A percentile compares a stretch with the other conserved stretches of the same genome.
These are phyloP conservation scores for Malania oleifera DNA, from an alignment of 164 flowering plant species.

Conservation along the genomic window DNA sequence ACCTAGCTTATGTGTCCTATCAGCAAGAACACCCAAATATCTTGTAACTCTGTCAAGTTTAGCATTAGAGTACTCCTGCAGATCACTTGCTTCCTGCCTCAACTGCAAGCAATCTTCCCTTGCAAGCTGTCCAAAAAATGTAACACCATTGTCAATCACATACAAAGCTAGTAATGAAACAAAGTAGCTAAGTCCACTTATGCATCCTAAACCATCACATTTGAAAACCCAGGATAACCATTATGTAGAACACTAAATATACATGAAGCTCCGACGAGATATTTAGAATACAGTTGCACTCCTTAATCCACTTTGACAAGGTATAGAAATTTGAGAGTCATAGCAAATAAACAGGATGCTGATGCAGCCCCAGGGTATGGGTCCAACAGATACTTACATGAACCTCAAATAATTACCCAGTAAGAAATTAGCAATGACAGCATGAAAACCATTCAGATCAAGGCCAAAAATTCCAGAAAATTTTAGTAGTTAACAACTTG, in stretches of 20 bases:
- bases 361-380: too few relatives aligned
- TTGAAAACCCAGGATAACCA: background rate
- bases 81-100: constrained; percentile 85
- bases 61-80: constrained; percentile 92
- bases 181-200: background rate
- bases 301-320: background rate
- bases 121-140: constrained; percentile 48
- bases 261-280: background rate
- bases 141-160: background rate
- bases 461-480: too few relatives aligned
- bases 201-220: background rate
- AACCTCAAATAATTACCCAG: too few relatives aligned
- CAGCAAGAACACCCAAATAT: constrained; percentile 80
- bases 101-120: constrained; percentile 75
- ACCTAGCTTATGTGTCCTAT: constrained; percentile 84
- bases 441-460: too few relatives aligned
- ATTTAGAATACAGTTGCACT: background rate
- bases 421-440: too few relatives aligned
- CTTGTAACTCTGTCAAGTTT: constrained; percentile 80
- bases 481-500: too few relatives aligned
- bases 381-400: too few relatives aligned
- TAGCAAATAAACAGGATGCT: too few relatives aligned
- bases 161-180: background rate
- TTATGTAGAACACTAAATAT: background rate
- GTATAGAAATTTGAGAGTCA: background rate